Base-by-base conservation (phyloP, 495 filamentous ascomycete species). In the Tuber magnatum region DNA sequence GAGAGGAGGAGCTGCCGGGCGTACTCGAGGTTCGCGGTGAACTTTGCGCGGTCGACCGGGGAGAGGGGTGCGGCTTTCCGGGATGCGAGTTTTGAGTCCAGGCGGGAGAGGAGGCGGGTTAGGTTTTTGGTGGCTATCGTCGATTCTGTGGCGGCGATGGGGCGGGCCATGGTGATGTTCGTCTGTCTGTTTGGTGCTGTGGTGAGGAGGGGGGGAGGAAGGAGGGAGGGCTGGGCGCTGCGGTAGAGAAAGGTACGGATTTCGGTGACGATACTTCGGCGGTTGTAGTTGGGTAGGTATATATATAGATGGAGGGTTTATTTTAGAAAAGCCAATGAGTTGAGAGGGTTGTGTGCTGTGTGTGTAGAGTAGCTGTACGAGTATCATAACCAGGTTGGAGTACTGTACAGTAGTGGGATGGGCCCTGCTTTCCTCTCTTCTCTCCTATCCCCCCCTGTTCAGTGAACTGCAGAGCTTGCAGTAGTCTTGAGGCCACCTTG, bases 61-160 rank as follows among this genome's bases (percentile, higher is more conserved):
- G 56, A 65, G 56, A 65, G 56, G 71, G 94, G 97, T 82, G 93
- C 92, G 24, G 97, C 94, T 5, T 86, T 97, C 7, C 84, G 42
- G 40, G 70, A 78, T 38, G 71, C 75, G 12, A 78, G 82, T 77
- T 74, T 83, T 77, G 32, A 80, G 77, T 68, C 61, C 70, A 70
- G 82, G 77, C 61, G 85, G 83, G 39, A 84, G 79, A 81, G 83
- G 77, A 76, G 85, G 61, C 79, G 83, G 69, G 76, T 80, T 44
- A 74, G 81, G 75, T 81, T 68, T 16, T 65, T 65, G 28, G 28
- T 65, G 56, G 56, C 14, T 65, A 65, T 65, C 35, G 56, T 65
- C 6, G 56, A 65, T 65, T 65, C 56, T 35, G 56, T 32, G 56
- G 56, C 56, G 56, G 28, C 28, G 10, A 61, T 61, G 10, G n/a